Base-by-base conservation (phyloP, 139 green algal genomes). In the Axilococcus clingmanii region DNA sequence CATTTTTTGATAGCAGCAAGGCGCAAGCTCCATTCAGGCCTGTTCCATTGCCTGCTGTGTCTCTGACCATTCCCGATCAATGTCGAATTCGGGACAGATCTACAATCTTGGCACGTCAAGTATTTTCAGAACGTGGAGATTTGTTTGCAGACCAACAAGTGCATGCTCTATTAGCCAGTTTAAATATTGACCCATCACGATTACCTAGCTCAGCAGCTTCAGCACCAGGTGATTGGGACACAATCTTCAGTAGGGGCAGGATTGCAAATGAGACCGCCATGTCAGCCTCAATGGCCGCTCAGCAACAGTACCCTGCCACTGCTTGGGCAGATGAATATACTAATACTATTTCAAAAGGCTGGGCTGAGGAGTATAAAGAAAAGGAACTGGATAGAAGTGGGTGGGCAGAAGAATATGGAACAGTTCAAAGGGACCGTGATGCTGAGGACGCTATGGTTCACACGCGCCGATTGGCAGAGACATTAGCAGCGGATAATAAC, bases 91-190 rank as follows among this genome's bases (percentile, higher is more conserved):
- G 84, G 4, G 79, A 94, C 68, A 62, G 84, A 20, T 56, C 59
- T 48, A 88, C 82, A 47, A 90, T 92, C 63, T 68, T 94, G 52
- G 76, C 84, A 3, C 72, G 84, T 3, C 84, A 94, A 33, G 53
- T 94, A 61, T 88, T 81, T 54, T 75, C 74, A 3, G 72, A 83
- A 22, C 51, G 63, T 15, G 81, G 79, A 14, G 56, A 76, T 7
- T 42, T 32, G 12, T 83, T 76, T 44, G 81, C 81, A 31, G 80
- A 88, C 56, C 53, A 32, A 33, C 78, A 89, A 74, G 82, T 93
- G 32, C 56, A 29, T 20, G 34, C 50, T 3, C 71, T 93, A 61
- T 68, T 93, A n/a, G 48, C 42, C 8, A 84, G 78, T 0, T 53
- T 91, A 11, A 53, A 72, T 38, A 87, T 93, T 44, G 63, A 89